Percentiles rank a stretch among this genome's conserved stretches.
Conservation (phyloP, 495 filamentous ascomycete genomes). For the Venustampulla echinocandica region DNA sequence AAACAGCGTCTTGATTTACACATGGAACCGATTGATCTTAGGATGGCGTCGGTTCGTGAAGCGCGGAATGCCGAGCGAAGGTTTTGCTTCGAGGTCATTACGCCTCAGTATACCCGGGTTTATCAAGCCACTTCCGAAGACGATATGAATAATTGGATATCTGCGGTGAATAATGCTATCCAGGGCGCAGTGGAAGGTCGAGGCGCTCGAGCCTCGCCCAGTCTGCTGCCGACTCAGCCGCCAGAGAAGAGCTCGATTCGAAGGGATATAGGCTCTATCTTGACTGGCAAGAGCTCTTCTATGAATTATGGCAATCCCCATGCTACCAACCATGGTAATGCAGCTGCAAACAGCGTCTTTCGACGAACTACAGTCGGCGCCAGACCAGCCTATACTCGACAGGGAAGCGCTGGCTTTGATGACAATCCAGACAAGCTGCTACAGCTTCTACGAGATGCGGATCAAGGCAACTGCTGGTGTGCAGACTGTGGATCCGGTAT, state of each 20-base stretch:
- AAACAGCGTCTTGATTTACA: constrained; percentile 94
- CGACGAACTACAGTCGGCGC: constrained; percentile 87
- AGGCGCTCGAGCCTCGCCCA: constrained; percentile 42
- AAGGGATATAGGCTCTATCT: constrained; percentile 79
- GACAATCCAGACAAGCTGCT: constrained; percentile 79
- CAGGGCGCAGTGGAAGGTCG: constrained; percentile 90
- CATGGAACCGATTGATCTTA: constrained; percentile 96
- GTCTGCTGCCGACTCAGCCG: constrained; percentile 34
- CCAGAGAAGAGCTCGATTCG: constrained; percentile 48
- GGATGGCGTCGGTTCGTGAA: constrained; percentile 93
- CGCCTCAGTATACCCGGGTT: constrained; percentile 89
- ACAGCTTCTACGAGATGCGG: constrained; percentile 78
- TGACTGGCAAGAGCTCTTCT: constrained; percentile 91
- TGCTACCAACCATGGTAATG: constrained; percentile 10
- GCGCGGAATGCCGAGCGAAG: constrained; percentile 87
- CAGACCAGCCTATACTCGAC: constrained; percentile 63
- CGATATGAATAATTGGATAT: constrained; percentile 96
- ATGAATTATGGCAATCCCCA: constrained; percentile 48
- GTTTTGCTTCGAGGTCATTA: constrained; percentile 98
- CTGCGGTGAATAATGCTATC: constrained; percentile 91
- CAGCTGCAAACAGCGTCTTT: constrained; percentile 43
- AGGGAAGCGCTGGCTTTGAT: constrained; percentile 59
- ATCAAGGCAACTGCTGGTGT: constrained; percentile 90
- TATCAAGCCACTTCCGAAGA: constrained; percentile 98
- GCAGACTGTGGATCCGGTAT: constrained; percentile 87